These are phyloP conservation scores for Paraphoma sp. DNA, from an alignment of 2,329 filamentous ascomycete species.

Conservation along the genomic window DNA sequence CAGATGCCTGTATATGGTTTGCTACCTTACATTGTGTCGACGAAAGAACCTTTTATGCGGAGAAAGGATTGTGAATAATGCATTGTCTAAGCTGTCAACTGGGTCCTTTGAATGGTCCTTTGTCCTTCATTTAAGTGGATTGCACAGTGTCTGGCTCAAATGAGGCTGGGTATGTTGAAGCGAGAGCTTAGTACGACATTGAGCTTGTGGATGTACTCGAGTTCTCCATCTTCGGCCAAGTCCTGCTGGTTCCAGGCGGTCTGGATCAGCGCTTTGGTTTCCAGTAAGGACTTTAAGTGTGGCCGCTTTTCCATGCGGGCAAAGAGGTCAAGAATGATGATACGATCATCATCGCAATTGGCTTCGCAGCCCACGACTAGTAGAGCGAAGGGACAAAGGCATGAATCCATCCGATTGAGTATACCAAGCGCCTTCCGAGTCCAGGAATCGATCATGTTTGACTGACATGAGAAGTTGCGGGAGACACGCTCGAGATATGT, in stretches of 20 bases:
- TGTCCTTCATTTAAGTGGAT: background rate
- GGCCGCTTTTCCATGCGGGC: slow-evolving; percentile 1
- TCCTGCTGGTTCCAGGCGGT: slow-evolving; percentile 19
- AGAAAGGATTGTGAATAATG: background rate
- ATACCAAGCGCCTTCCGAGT: slow-evolving; percentile 4
- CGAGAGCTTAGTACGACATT: slow-evolving; percentile 10
- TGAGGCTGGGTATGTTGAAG: slow-evolving; percentile 5
- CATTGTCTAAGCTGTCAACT: background rate
- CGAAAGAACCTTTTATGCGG: background rate
- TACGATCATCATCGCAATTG: slow-evolving; percentile 26
- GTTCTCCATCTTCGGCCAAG: slow-evolving; percentile 3
- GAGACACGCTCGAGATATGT: slow-evolving; percentile 18
- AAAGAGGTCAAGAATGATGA: slow-evolving; percentile 16
- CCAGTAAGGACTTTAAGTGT: slow-evolving; percentile 1
- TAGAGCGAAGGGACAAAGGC: slow-evolving; percentile 26
- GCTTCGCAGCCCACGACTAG: slow-evolving; percentile 35
- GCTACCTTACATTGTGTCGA: background rate
- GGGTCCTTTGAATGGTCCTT: no score
- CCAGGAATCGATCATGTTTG: background rate
- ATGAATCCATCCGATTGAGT: slow-evolving; percentile 20
- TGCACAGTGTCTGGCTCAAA: background rate
- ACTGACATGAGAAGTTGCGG: slow-evolving; percentile 6
- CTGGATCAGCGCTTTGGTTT: slow-evolving; percentile 11
- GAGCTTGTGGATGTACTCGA: slow-evolving; percentile 12
- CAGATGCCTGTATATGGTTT: background rate